Base-by-base conservation (phyloP, 805 yeast genomes). In the Wickerhamiella hasegawae region DNA sequence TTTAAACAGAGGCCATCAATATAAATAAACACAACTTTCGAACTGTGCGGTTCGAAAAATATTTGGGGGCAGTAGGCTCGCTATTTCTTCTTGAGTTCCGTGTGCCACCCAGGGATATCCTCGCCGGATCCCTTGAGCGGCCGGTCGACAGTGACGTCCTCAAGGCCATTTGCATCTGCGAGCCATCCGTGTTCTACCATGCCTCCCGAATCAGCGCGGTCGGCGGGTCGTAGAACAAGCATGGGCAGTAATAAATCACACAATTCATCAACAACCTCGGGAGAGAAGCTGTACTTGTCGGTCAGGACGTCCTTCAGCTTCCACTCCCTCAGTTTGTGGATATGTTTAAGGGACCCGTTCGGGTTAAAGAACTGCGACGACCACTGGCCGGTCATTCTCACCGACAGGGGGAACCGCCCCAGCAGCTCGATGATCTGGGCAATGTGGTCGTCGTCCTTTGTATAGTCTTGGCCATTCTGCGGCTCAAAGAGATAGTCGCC, bases 401-500 rank as follows among this genome's bases (percentile, higher is more conserved):
- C 51, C 32, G 65, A 60, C 12, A 69, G 46, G 2, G 93, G 92
- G 36, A 78, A 60, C 22, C 69, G 65, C 1, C 92, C 87, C 35
- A 81, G 52, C 14, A 81, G 62, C 55, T 87, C 97, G 24, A 90
- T 74, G 11, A 90, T 82, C 55, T 90, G 97, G 0, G 97, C 97
- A 47, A 90, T 66, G 55, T 90, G 98, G 54, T 90, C 98, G 51
- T 87, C 96, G 55, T 85, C 94, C 50, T 85, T 85, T 33, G 75
- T 54, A 57, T 82, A 87, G 4, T 78, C 63, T 27, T 45, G 32
- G 23, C 62, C 62, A 25, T 46, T 45, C 35, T 73, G 70, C 4
- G 98, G 98, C 54, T 87, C 96, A 55, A 87, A 90, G 33, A 90
- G 57, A 49, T 85, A 85, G 56, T 87, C 97, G 3, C 97, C 97